Conservation (phyloP, 352 stramenopile genomes). For the Detonula confervacea region DNA sequence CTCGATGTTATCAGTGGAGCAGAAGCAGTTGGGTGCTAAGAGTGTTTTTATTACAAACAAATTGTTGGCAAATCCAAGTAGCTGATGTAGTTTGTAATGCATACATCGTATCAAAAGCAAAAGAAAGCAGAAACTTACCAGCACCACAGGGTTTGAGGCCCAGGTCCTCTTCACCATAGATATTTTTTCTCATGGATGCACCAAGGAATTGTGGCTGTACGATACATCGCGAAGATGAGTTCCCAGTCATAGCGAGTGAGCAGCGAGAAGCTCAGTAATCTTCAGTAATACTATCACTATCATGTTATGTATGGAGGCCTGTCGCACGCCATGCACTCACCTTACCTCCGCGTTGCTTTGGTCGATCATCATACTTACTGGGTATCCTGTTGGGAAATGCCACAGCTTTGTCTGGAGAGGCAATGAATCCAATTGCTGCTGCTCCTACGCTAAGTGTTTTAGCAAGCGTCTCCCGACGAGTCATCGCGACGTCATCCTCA, state of each 20-base stretch:
- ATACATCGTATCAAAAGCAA: too few relatives aligned
- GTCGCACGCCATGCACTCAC: neutral
- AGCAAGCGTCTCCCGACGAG: constrained; percentile 31
- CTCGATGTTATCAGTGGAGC: constrained; percentile 65
- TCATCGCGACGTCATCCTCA: constrained; percentile 10
- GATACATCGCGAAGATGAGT: neutral
- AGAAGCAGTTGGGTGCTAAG: constrained; percentile 79
- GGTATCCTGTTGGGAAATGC: constrained; percentile 83
- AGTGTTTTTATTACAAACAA: neutral
- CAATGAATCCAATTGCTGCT: constrained; percentile 19
- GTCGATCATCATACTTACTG: constrained; percentile 78
- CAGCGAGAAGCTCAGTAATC: too few relatives aligned
- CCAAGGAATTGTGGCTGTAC: constrained; percentile 70
- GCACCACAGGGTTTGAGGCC: constrained; percentile 74
- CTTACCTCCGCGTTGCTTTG: constrained; percentile 71
- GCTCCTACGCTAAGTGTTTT: constrained; percentile 27
- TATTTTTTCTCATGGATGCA: constrained; percentile 59
- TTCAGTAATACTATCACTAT: too few relatives aligned
- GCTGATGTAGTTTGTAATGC: too few relatives aligned
- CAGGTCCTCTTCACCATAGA: constrained; percentile 69
- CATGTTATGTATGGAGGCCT: too few relatives aligned
- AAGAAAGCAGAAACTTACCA: constrained; percentile 47
- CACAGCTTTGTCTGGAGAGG: constrained; percentile 35
- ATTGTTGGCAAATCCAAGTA: too few relatives aligned
- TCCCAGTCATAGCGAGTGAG: too few relatives aligned